Evolutionary conservation across 495 filamentous ascomycete species (phyloP), one percentile per base, ranked within the genome.

Genomic region (Penicillium steckii): DNA sequence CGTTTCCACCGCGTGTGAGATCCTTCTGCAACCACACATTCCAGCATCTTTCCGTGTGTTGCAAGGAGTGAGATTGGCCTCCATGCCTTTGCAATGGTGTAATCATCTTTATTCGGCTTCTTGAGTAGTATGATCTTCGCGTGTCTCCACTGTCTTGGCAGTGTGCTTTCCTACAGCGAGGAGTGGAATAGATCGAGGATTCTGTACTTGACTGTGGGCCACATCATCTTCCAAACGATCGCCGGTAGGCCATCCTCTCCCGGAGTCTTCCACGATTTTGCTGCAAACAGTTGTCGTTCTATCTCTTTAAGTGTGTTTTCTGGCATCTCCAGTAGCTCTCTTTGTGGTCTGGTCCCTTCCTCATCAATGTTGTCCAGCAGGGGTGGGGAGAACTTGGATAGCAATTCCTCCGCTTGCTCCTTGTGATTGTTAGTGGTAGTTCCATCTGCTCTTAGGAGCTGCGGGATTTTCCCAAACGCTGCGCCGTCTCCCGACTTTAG

Each of bases 51-150:
- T 8, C 65, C 62, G 1, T 68, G 23, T 19, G 59, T 62, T 46
- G 60, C 56, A 8, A 68, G 53, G 3, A 70, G 57, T 13, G 68
- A 65, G 1, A 71, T 69, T 15, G 60, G 60, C 23, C 64, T 44
- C 52, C 55, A 69, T 19, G 49, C 44, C 44, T 65, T 67, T 0
- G 59, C 53, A 25, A 48, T 46, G 15, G 48, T 52, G 42, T 67
- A 67, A 27, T 59, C 30, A 17, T 56, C 56, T 26, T 64, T 65
- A n/a, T 59, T 56, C 25, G 54, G 48, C 17, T 64, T 64, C 32
- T 38, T 55, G 9, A 64, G 51, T 43, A 55, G 53, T n/a, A 64
- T 52, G 23, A 56, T 62, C 45, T 55, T 46, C 18, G 52, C 55
- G 12, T 53, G 41, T 53, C 55, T 46, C 50, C 46, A 58, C 41